phyloP scores from a whole-genome alignment of 1,139 yeast genomes.

The Candida sp. region DNA sequence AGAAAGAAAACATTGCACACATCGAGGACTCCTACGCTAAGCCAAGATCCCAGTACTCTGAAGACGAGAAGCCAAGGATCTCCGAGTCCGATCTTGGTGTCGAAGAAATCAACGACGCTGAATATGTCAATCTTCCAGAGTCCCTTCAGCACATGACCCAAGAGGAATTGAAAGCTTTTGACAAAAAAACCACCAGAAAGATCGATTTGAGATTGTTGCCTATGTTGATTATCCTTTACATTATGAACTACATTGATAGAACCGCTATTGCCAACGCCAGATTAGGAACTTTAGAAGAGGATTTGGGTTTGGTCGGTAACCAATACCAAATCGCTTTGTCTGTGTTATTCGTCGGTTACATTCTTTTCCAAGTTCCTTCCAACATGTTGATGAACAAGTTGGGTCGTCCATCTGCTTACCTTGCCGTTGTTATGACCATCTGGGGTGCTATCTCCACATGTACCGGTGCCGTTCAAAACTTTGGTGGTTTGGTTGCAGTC shows the following conservation, averaged over 20 bases:
- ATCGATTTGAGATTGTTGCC: conserved; percentile 61
- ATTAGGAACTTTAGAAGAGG: conserved; percentile 58
- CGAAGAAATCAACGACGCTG: conserved; percentile 5
- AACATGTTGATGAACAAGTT: conserved; percentile 51
- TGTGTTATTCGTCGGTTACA: conserved; percentile 64
- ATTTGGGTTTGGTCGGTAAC: conserved; percentile 48
- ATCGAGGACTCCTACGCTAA: conserved; percentile 7
- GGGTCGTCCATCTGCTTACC: conserved; percentile 54
- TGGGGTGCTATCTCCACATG: conserved; percentile 60
- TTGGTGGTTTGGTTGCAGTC: conserved; percentile 37
- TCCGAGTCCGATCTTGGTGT: conserved; percentile 9
- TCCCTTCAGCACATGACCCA: conserved; percentile 33
- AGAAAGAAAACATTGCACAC: not conserved
- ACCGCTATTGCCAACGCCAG: conserved; percentile 67
- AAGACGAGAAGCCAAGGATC: conserved; percentile 5
- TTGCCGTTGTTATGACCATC: conserved; percentile 51
- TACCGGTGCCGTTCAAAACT: conserved; percentile 30
- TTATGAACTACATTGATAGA: conserved; percentile 60
- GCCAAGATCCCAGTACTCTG: conserved; percentile 10
- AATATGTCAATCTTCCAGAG: conserved; percentile 29
- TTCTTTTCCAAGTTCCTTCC: conserved; percentile 62
- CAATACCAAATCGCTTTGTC: conserved; percentile 62
- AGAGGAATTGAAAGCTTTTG: conserved; percentile 41
- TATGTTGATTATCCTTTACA: conserved; percentile 54
- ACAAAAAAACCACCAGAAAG: conserved; percentile 46